Evolutionary conservation across 371 early-diverging fungal species (phyloP), one percentile per base, ranked within the genome.

Genomic region (Mortierella polycephala): DNA sequence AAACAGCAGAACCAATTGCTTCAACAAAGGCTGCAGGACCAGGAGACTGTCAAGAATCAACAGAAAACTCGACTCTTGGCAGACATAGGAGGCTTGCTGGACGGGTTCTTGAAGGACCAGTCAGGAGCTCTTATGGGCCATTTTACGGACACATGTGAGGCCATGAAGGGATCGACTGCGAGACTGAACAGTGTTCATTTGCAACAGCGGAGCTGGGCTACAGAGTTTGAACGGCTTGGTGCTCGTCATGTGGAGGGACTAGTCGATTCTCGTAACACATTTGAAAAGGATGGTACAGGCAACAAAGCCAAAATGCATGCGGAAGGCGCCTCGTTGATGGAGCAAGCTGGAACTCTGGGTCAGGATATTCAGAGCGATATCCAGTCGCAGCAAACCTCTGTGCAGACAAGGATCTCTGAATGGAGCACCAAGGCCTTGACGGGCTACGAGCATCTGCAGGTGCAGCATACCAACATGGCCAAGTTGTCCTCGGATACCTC

Each of bases 81-180:
- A 23, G 61, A 71, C 16, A 71, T 77, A 30, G 65, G 72, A 7
- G 62, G 54, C 5, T 14, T 71, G 40, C 49, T 77, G 50, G 68
- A 71, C 21, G 46, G 21, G 11, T 77, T 77, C 62, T 18, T 77
- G 40, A 46, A 57, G 20, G 53, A 61, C 4, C 77, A 77, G 51
- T 60, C 77, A 7, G 37, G 64, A 9, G 37, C 68, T 4, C 49
- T 77, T 44, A 60, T 67, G 64, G 56, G 62, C 11, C 72, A 71
- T 16, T 68, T 77, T 45, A 40, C 58, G 2, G 46, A 41, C 37
- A 49, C 69, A 5, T 52, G 57, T 20, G 44, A 49, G 8, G 60
- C 59, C 21, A 21, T 66, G 14, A 69, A 64, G 30, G 60, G 49
- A 7, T 71, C 77, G 4, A 61, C 67, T 1, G 18, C 30, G 7